Conservation (phyloP, 164 flowering plant species). For the Vitis rupestris region DNA sequence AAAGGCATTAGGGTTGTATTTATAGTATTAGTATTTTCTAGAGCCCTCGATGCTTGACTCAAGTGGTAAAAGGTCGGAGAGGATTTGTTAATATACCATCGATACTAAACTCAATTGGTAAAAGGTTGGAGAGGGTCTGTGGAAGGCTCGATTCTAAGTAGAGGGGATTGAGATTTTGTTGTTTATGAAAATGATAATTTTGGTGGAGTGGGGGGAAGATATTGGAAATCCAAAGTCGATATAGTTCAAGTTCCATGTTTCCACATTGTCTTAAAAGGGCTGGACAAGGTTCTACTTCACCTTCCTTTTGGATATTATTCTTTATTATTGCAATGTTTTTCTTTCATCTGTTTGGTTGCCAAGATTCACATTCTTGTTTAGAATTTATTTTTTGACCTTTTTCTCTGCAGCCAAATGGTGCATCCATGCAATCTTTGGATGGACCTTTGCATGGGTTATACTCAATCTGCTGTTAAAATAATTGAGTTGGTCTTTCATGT, state of each 20-base stretch:
- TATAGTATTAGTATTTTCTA: no score
- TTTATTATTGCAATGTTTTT: slow-evolving; percentile 4
- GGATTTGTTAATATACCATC: no score
- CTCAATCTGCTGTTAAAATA: no score
- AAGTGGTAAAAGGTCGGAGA: no score
- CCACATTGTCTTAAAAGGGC: slow-evolving; percentile 10
- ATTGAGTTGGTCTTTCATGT: no score
- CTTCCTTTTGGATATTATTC: slow-evolving; percentile 1
- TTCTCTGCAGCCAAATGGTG: not conserved
- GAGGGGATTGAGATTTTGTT: slow-evolving; percentile 2
- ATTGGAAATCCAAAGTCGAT: slow-evolving; percentile 13
- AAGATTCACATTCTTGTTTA: not conserved
- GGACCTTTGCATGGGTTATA: no score
- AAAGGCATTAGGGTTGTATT: no score
- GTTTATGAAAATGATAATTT: not conserved
- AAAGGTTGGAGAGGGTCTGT: no score
- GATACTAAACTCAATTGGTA: no score
- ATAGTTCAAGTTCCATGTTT: not conserved
- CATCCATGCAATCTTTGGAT: no score
- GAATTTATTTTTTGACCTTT: not conserved
- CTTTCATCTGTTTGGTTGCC: not conserved
- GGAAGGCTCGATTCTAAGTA: no score
- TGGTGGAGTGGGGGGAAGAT: slow-evolving; percentile 17
- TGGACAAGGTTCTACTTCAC: slow-evolving; percentile 17
- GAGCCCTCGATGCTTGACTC: no score